These are phyloP conservation scores for Fagus crenata DNA, from an alignment of 306 rosid species.

Conservation along the genomic window DNA sequence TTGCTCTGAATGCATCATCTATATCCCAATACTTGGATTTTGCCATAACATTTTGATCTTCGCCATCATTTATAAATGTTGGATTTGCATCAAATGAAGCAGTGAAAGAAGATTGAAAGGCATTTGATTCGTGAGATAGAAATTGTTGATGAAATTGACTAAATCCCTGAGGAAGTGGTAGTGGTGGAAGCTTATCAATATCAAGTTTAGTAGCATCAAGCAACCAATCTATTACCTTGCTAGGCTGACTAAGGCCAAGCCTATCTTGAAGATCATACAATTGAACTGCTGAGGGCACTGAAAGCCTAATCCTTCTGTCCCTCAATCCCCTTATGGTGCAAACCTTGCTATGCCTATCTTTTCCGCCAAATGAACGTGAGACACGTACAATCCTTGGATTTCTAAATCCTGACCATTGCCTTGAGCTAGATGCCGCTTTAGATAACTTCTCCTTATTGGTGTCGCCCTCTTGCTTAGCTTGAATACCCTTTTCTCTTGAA, in stretches of 20 bases:
- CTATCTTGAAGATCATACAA: slow-evolving; percentile 79
- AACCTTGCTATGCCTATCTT: slow-evolving; percentile 95
- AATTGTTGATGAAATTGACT: slow-evolving; percentile 56
- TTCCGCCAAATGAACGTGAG: slow-evolving; percentile 81
- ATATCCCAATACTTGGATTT: slow-evolving; percentile 33
- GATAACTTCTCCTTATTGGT: slow-evolving; percentile 19
- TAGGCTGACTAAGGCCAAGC: slow-evolving; percentile 76
- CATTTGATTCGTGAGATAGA: slow-evolving; percentile 30
- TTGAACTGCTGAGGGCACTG: slow-evolving; percentile 82
- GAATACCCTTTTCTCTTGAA: slow-evolving; percentile 49
- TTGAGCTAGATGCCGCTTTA: slow-evolving; percentile 43
- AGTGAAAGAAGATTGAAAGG: slow-evolving; percentile 38
- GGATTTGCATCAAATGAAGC: slow-evolving; percentile 40
- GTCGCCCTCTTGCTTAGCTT: slow-evolving; percentile 47
- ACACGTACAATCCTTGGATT: slow-evolving; percentile 87
- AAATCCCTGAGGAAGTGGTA: slow-evolving; percentile 60
- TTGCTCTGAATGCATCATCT: slow-evolving; percentile 19
- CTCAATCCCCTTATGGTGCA: slow-evolving; percentile 79
- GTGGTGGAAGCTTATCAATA: slow-evolving; percentile 84
- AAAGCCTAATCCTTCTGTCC: slow-evolving; percentile 78
- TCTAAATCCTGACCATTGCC: slow-evolving; percentile 71
- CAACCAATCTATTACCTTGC: slow-evolving; percentile 91
- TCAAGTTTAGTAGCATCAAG: slow-evolving; percentile 64
- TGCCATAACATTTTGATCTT: slow-evolving; percentile 22
- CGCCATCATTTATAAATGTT: slow-evolving; percentile 21